A percentile compares a stretch with the other conserved stretches of the same genome.
phyloP scores from a whole-genome alignment of 2,329 filamentous ascomycete genomes.

The Pestalotiopsis sp. region DNA sequence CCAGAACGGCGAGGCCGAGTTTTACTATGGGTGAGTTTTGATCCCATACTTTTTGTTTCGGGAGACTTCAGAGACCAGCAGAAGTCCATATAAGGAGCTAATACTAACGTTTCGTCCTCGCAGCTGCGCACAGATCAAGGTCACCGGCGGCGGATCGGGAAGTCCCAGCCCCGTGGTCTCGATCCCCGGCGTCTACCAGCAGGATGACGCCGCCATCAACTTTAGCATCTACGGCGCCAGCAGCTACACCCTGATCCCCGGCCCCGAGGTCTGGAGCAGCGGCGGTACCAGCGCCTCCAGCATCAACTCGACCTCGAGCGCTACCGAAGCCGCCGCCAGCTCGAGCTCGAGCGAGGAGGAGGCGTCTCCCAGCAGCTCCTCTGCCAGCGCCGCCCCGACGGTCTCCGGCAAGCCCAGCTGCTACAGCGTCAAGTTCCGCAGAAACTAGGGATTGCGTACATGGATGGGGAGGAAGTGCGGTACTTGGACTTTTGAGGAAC shows the following conservation, averaged over 20 bases:
- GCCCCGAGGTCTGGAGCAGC: neutral
- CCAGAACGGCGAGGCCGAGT: neutral
- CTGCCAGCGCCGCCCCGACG: too few species aligned
- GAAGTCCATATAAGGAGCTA: constrained; percentile 9
- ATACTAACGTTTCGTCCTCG: neutral
- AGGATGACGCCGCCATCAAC: constrained; percentile 34
- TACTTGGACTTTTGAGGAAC: too few species aligned
- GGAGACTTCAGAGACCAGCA: constrained; percentile 46
- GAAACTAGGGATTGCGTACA: too few species aligned
- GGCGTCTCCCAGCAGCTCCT: too few species aligned
- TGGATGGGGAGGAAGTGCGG: too few species aligned
- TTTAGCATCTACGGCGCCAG: neutral
- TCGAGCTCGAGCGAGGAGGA: too few species aligned
- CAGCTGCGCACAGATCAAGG: constrained; percentile 47
- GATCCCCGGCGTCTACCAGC: constrained; percentile 42
- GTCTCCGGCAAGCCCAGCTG: too few species aligned
- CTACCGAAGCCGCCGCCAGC: too few species aligned
- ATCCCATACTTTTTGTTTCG: constrained; percentile 26
- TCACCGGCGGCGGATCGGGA: constrained; percentile 40
- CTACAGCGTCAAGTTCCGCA: too few species aligned
- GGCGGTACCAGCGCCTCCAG: too few species aligned
- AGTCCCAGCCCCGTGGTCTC: constrained; percentile 27
- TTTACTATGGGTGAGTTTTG: neutral
- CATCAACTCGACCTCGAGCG: too few species aligned
- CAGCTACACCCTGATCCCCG: neutral